A percentile compares a stretch with the other conserved stretches of the same genome.
Evolutionary conservation across 2,329 filamentous ascomycete species (phyloP).

Genomic region (Pseudogymnoascus sp.): DNA sequence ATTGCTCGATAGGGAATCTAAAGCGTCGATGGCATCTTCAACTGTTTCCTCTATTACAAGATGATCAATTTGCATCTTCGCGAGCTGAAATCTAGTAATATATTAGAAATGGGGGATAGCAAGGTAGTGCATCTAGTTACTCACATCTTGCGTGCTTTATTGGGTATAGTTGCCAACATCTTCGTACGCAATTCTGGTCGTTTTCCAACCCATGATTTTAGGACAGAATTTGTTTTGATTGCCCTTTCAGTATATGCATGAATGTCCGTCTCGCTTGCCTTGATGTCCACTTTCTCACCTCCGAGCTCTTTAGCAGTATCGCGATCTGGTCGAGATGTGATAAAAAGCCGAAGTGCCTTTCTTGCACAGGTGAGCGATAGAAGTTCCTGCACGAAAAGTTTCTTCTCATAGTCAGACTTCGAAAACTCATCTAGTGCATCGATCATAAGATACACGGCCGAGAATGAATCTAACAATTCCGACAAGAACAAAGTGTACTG

Average conservation of each 20-base stretch:
- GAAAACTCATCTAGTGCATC: not conserved
- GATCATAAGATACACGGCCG: not conserved
- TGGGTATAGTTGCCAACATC: not conserved
- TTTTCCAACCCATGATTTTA: not conserved
- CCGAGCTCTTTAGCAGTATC: not conserved
- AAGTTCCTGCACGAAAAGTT: not conserved
- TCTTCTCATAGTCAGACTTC: not conserved
- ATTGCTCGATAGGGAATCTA: not conserved
- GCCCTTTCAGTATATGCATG: not conserved
- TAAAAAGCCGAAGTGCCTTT: not conserved
- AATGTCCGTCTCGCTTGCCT: not conserved
- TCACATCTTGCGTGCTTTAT: not conserved
- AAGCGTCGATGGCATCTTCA: not conserved
- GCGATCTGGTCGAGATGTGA: not conserved
- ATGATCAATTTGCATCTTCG: not conserved
- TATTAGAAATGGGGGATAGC: not conserved
- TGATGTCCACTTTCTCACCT: not conserved
- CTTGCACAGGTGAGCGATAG: not conserved
- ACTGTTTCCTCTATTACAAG: not conserved
- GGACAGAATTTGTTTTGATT: not conserved
- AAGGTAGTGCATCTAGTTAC: not conserved
- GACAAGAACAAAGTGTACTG: not conserved
- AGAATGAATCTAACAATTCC: not conserved
- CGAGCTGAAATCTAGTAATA: not conserved
- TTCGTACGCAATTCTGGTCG: not conserved